Conservation (phyloP, 1,139 yeast genomes). For the Hansenula sp. region DNA sequence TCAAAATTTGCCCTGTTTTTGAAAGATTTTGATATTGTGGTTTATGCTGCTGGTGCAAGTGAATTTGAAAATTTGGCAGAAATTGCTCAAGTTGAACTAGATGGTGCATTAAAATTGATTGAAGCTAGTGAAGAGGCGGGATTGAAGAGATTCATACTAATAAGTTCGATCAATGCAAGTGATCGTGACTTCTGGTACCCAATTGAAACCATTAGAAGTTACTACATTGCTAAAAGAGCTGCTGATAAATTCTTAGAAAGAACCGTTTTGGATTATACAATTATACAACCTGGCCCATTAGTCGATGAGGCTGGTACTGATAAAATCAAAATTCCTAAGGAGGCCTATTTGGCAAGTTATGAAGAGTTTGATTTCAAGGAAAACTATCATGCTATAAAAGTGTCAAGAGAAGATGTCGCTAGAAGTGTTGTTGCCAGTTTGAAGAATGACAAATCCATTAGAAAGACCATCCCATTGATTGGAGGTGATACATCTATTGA, state of each 20-base stretch:
- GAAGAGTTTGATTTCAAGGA: conserved; percentile 8
- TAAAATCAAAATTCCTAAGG: conserved; percentile 22
- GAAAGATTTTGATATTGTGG: conserved; percentile 41
- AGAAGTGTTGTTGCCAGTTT: conserved; percentile 19
- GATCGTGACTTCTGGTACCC: conserved; percentile 29
- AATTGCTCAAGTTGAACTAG: conserved; percentile 37
- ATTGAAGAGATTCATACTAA: conserved; percentile 37
- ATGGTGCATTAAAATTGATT: conserved; percentile 48
- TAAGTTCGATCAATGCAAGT: conserved; percentile 44
- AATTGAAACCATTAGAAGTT: conserved; percentile 29
- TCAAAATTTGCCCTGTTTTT: conserved; percentile 32
- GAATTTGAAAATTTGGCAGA: conserved; percentile 35
- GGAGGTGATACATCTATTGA: conserved; percentile 29
- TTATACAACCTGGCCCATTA: conserved; percentile 47
- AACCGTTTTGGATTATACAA: conserved; percentile 46
- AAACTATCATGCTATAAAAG: conserved; percentile 3
- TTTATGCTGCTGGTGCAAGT: conserved; percentile 48
- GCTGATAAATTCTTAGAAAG: conserved; percentile 45
- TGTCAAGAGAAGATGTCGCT: conserved; percentile 29
- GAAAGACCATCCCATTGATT: conserved; percentile 29
- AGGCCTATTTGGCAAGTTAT: conserved; percentile 13
- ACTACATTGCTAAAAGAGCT: conserved; percentile 50
- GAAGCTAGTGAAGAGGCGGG: conserved; percentile 41
- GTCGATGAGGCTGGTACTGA: conserved; percentile 39
- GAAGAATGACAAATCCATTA: conserved; percentile 21